Conservation (phyloP, 1,284 basidiomycete species). For the Ustilago bromivora region DNA sequence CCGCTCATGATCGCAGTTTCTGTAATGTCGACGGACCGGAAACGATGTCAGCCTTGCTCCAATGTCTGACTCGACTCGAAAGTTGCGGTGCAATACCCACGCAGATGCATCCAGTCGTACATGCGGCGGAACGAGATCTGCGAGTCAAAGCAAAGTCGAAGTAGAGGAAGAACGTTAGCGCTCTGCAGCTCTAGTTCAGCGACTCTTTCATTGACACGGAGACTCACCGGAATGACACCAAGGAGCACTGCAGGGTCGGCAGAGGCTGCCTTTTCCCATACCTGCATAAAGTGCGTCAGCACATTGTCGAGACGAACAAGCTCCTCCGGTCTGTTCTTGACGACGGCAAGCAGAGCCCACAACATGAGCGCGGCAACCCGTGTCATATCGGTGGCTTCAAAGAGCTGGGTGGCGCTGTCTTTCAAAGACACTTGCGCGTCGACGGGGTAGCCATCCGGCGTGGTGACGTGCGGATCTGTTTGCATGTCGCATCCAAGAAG, state of each 20-base stretch:
- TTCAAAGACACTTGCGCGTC: neutral
- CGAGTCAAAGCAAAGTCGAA: no score
- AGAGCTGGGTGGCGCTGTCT: conserved; percentile 2
- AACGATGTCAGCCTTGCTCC: neutral
- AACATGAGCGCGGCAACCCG: conserved; percentile 22
- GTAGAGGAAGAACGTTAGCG: neutral
- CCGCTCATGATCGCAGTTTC: conserved; percentile 35
- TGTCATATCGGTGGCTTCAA: conserved; percentile 23
- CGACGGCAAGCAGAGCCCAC: conserved; percentile 33
- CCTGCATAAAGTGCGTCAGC: conserved; percentile 30
- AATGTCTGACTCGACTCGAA: neutral
- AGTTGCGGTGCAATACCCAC: neutral
- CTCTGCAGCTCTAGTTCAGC: neutral
- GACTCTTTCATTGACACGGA: neutral
- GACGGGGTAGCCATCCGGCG: neutral
- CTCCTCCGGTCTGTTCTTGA: conserved; percentile 30
- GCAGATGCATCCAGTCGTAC: conserved; percentile 26
- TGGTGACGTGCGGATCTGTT: neutral
- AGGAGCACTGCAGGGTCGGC: conserved; percentile 3
- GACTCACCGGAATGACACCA: conserved; percentile 20
- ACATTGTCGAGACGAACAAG: conserved; percentile 20
- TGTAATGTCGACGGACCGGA: neutral
- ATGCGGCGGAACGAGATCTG: conserved; percentile 31
- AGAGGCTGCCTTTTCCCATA: conserved; percentile 13
- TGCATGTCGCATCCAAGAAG: conserved; percentile 3